Base-by-base conservation (phyloP, 257 asterid genomes). In the Solanum bukasovii region DNA sequence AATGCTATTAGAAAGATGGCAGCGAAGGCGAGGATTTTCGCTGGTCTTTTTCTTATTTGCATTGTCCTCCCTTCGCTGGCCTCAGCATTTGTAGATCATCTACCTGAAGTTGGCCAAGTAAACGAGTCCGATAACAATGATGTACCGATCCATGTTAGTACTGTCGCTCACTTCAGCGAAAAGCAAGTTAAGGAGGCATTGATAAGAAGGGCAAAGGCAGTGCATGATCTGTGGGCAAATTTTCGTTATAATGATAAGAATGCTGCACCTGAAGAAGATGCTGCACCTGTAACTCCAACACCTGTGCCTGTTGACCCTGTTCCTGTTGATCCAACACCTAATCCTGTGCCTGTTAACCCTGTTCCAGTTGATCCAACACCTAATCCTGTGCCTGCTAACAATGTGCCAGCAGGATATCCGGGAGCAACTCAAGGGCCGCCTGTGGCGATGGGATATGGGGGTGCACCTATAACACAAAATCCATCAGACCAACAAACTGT, bases 11-110 rank as follows among this genome's bases (percentile, higher is more conserved):
- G 70, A 89, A 87, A 90, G 90, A 91, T 89, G 91, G 93, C 92
- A 78, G 81, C 83, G 84, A 90, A 87, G 78, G 93, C 88, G 87
- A 52, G 61, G 87, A 90, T 92, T 87, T 85, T 90, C 65, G 40
- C 87, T 6, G 88, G 84, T 78, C 46, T 86, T 46, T 88, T 94
- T 87, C 87, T 92, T 87, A 90, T 90, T 9, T 90, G 82, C 49
- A 38, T 89, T 75, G 59, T 90, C 90, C 88, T 92, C 87, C 94
- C 94, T 87, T 78, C 83, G 87, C 88, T 93, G 67, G 89, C 94
- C 83, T 87, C 90, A 12, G 89, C 95, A n/a, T 63, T 82, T 83
- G 52, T 87, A 67, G 31, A 40, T 14, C 34, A 49, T 11, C 16
- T 42, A 29, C 75, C 70, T 18, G 44, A 38, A 13, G 67, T 13